These are phyloP conservation scores for Forsythia viridissima DNA, from an alignment of 257 asterid genomes.

Conservation along the genomic window DNA sequence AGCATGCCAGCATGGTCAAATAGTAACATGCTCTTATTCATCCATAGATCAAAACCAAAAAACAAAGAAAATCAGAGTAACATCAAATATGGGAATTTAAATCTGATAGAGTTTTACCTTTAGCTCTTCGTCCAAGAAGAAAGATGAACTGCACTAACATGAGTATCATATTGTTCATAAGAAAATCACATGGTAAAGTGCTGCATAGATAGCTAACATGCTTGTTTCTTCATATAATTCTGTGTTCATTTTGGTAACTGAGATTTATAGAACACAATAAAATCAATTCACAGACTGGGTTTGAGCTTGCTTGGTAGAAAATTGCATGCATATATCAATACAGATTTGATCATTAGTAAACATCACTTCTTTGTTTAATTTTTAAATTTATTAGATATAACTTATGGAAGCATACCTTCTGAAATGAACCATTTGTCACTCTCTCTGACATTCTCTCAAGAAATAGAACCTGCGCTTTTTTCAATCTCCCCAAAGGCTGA, in stretches of 20 bases:
- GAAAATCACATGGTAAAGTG: background rate
- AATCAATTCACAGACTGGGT: background rate
- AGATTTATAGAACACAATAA: background rate
- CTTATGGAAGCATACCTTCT: constrained; percentile 55
- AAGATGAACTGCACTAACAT: background rate
- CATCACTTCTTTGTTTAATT: constrained; percentile 5
- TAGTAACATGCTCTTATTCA: background rate
- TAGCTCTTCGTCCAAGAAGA: background rate
- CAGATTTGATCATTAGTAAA: background rate
- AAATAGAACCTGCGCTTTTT: constrained; percentile 89
- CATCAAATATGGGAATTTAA: background rate
- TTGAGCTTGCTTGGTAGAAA: constrained; percentile 1
- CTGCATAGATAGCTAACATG: background rate
- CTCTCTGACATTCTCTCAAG: constrained; percentile 89
- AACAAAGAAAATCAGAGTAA: background rate
- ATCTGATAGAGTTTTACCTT: no score
- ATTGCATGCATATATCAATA: background rate
- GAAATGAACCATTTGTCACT: constrained; percentile 50
- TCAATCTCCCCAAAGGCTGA: constrained; percentile 82
- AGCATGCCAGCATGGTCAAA: background rate
- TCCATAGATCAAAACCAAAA: background rate
- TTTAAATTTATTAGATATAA: constrained; percentile 2
- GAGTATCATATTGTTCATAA: background rate
- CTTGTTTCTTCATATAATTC: background rate
- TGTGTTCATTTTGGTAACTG: background rate